phyloP scores from a whole-genome alignment of 2,329 filamentous ascomycete genomes.

The Cercospora janseana region DNA sequence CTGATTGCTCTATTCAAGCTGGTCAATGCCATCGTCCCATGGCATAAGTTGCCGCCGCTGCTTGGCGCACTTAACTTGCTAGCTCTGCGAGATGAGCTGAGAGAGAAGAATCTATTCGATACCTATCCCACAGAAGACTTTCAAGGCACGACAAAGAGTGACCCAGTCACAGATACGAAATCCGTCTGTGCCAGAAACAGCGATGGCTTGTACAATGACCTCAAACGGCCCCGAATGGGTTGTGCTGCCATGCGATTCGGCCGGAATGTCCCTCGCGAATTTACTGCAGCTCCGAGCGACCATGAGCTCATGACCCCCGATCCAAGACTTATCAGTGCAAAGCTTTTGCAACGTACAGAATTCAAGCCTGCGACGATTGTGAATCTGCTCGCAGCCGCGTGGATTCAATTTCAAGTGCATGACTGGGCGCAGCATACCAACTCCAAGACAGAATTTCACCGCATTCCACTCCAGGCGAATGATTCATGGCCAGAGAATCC shows the following conservation, averaged over 20 bases:
- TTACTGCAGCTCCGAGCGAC: conserved; percentile 41
- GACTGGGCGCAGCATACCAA: conserved; percentile 38
- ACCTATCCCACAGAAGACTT: conserved; percentile 40
- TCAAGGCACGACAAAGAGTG: conserved; percentile 39
- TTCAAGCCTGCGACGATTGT: conserved; percentile 49
- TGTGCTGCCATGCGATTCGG: conserved; percentile 49
- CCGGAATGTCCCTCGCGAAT: conserved; percentile 44
- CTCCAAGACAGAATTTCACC: conserved; percentile 16
- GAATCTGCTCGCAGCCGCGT: conserved; percentile 50
- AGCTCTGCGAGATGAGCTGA: conserved; percentile 45
- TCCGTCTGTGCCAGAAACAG: conserved; percentile 43
- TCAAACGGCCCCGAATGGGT: conserved; percentile 46
- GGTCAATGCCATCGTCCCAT: conserved; percentile 43
- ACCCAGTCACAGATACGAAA: conserved; percentile 36
- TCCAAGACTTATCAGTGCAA: conserved; percentile 46
- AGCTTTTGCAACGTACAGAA: conserved; percentile 44
- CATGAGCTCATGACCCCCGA: conserved; percentile 47
- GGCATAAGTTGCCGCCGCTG: conserved; percentile 46
- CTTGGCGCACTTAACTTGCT: conserved; percentile 46
- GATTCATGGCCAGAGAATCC: conserved; percentile 30
- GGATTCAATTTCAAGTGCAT: conserved; percentile 52
- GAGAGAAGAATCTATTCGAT: conserved; percentile 47
- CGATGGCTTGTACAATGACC: conserved; percentile 47
- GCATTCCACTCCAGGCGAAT: conserved; percentile 16
- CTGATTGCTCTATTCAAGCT: conserved; percentile 35